Conservation (phyloP, 83 land plant species). For the Thuja plicata region DNA sequence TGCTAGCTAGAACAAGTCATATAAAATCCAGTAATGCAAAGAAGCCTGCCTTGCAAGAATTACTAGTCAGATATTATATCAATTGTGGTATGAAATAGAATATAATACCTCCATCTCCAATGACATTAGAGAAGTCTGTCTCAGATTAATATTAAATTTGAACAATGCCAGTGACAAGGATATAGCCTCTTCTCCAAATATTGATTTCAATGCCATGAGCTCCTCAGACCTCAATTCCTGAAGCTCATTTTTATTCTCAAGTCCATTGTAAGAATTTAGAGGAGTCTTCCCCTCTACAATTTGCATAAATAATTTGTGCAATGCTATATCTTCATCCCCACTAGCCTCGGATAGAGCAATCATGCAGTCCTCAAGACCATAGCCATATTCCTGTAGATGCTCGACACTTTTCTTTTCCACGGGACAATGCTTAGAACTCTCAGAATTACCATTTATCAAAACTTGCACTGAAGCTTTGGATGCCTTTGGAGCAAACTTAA, state of each 20-base stretch:
- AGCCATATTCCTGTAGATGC: slow-evolving; percentile 26
- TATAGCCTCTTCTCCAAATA: slow-evolving; percentile 28
- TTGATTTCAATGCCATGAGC: slow-evolving; percentile 29
- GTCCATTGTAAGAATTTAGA: not conserved
- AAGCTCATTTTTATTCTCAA: slow-evolving; percentile 5
- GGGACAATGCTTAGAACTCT: not conserved
- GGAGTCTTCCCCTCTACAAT: not conserved
- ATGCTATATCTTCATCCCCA: slow-evolving; percentile 28
- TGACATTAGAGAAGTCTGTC: not conserved
- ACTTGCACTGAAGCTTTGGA: slow-evolving; percentile 42
- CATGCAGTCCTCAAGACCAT: slow-evolving; percentile 23
- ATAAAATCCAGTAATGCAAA: not conserved
- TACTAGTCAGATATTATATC: not conserved
- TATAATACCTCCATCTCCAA: slow-evolving; percentile 41
- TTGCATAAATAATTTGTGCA: slow-evolving; percentile 21
- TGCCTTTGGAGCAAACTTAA: slow-evolving; percentile 35
- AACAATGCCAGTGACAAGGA: slow-evolving; percentile 12
- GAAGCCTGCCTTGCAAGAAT: not conserved
- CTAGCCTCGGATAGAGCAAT: slow-evolving; percentile 22
- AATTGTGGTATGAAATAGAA: not conserved
- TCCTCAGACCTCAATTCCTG: slow-evolving; percentile 31
- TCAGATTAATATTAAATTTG: slow-evolving; percentile 17
- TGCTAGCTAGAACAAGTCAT: not conserved
- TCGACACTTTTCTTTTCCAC: slow-evolving; percentile 10
- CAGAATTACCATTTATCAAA: slow-evolving; percentile 22